Base-by-base conservation (phyloP, 1,284 basidiomycete genomes). In the Omphalotus olearius region DNA sequence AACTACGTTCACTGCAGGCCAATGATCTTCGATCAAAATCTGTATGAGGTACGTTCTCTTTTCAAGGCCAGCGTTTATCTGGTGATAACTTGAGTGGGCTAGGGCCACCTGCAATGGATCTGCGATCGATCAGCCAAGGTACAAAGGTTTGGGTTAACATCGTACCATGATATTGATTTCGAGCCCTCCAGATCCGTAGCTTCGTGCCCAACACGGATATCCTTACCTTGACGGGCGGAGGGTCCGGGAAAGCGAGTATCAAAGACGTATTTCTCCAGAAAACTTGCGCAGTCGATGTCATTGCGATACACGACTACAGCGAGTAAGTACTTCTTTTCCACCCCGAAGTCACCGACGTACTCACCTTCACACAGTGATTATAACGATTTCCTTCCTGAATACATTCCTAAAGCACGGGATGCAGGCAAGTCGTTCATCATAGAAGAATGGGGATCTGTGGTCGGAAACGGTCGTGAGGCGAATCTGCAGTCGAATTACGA, bases 281-380 rank as follows among this genome's bases (percentile, higher is more conserved):
- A 48, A 56, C 54, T 2, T 64, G 58, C 44, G 2, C 41, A 58
- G 57, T 65, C 18, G 59, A 62, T 39, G 60, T 59, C 2, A 56
- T 63, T 11, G 60, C 60, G 10, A 62, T 65, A 40, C 62, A 65
- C 20, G 61, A 65, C 48, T 64, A 65, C 52, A 65, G 57, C 50
- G 62, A 65, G 62, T 63, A 54, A 33, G 57, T 47, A 28, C 2
- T 43, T 25, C 7, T 17, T 18, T n/a, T n/a, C n/a, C 40, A 38
- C 17, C 23, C n/a, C 11, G 7, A 13, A 42, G 1, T 33, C 30
- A 4, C 30, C 30, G 13, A 9, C 30, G 9, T 13, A 33, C 13
- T 33, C 30, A 33, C 7, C 9, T 13, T 2, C 20, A 4, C 14
- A 9, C 40, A 63, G 60, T 37, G 60, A 57, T 23, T 63, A 60